These are phyloP conservation scores for Aspergillus leporis DNA, from an alignment of 495 filamentous ascomycete genomes.

Conservation along the genomic window DNA sequence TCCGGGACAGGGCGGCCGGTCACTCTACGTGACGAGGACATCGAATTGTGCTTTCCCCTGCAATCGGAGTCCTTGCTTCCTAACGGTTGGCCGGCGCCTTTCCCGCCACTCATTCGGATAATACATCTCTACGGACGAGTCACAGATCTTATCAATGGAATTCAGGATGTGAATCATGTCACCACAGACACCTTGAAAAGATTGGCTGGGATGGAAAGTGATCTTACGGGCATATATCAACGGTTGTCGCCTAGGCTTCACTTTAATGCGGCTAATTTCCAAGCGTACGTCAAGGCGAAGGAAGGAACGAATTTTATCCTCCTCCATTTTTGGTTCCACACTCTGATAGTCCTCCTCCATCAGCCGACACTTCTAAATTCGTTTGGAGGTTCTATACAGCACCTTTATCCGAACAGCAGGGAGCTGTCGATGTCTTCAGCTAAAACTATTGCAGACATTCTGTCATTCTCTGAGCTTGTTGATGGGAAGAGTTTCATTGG, in stretches of 20 bases:
- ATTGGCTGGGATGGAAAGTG: slow-evolving; percentile 71
- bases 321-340: slow-evolving; percentile 91
- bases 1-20: slow-evolving; percentile 80
- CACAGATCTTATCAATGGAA: slow-evolving; percentile 81
- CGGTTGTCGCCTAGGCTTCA: slow-evolving; percentile 68
- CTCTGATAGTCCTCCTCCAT: slow-evolving; percentile 79
- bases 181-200: slow-evolving; percentile 68
- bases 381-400: slow-evolving; percentile 67
- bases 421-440: slow-evolving; percentile 85
- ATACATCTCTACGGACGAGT: slow-evolving; percentile 81
- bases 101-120: slow-evolving; percentile 76
- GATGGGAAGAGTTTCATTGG: slow-evolving; percentile 79
- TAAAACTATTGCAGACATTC: slow-evolving; percentile 84
- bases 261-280: slow-evolving; percentile 79
- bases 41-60: slow-evolving; percentile 72
- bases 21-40: slow-evolving; percentile 77
- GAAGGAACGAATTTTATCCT: slow-evolving; percentile 83
- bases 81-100: slow-evolving; percentile 70
- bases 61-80: slow-evolving; percentile 56
- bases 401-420: slow-evolving; percentile 72
- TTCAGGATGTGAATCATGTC: slow-evolving; percentile 71
- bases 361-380: slow-evolving; percentile 78
- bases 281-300: slow-evolving; percentile 70
- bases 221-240: slow-evolving; percentile 76
- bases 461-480: slow-evolving; percentile 75